phyloP scores from a whole-genome alignment of 495 filamentous ascomycete species.

The Penicillium crystallinum region DNA sequence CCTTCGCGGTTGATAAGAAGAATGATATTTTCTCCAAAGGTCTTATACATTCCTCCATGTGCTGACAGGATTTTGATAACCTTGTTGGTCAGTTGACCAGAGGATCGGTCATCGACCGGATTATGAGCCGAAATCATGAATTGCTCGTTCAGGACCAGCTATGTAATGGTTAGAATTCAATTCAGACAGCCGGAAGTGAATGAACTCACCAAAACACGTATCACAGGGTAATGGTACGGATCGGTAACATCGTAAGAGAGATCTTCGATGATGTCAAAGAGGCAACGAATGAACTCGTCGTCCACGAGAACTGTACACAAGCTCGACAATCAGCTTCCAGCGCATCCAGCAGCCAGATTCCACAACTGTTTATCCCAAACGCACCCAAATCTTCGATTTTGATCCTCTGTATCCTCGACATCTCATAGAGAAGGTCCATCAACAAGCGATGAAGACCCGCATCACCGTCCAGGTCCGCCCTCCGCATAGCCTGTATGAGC shows the following conservation, averaged over 20 bases:
- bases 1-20: slow-evolving; percentile 93
- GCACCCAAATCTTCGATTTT: slow-evolving; percentile 70
- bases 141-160: slow-evolving; percentile 97
- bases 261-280: slow-evolving; percentile 85
- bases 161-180: slow-evolving; percentile 11
- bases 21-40: slow-evolving; percentile 97
- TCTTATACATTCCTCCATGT: slow-evolving; percentile 75
- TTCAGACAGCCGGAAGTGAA: background rate
- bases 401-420: slow-evolving; percentile 86
- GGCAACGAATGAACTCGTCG: slow-evolving; percentile 75
- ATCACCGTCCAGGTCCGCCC: slow-evolving; percentile 59
- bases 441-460: slow-evolving; percentile 71
- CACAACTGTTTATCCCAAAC: slow-evolving; percentile 13
- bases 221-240: slow-evolving; percentile 94
- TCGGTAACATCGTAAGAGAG: slow-evolving; percentile 86
- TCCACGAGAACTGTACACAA: slow-evolving; percentile 55
- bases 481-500: slow-evolving; percentile 61
- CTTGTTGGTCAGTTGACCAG: slow-evolving; percentile 72
- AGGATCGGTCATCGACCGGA: slow-evolving; percentile 35
- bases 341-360: background rate
- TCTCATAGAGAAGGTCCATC: slow-evolving; percentile 91
- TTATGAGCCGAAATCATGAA: slow-evolving; percentile 78
- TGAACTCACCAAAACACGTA: slow-evolving; percentile 75
- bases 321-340: background rate
- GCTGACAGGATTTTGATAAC: slow-evolving; percentile 84